A percentile compares a stretch with the other conserved stretches of the same genome.
These are phyloP conservation scores for Centaurea solstitialis DNA, from an alignment of 129 eudicot species.

Conservation along the genomic window DNA sequence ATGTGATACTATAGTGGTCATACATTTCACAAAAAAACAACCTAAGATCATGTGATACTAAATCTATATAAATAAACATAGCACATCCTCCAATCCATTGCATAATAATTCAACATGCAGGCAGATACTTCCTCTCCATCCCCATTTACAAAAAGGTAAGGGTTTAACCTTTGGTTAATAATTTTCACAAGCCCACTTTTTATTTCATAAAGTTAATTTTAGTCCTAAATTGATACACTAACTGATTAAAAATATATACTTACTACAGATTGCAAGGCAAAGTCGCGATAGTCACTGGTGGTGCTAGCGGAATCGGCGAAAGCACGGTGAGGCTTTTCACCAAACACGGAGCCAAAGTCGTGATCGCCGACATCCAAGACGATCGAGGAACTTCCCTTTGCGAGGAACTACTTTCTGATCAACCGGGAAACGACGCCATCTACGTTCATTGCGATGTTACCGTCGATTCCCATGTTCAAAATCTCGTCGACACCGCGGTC, in stretches of 20 bases:
- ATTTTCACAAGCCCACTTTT: not conserved
- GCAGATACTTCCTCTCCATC: not conserved
- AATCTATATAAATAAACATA: not conserved
- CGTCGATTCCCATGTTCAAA: conserved; percentile 42
- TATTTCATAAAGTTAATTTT: not conserved
- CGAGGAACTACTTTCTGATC: conserved; percentile 10
- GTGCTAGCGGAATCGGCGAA: conserved; percentile 84
- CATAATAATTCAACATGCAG: not conserved
- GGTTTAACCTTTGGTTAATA: not conserved
- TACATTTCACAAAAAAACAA: no score
- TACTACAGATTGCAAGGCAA: conserved; percentile 73
- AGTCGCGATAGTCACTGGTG: conserved; percentile 78
- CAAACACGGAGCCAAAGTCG: conserved; percentile 64
- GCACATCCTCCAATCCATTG: not conserved
- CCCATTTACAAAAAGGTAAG: not conserved
- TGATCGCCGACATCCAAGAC: conserved; percentile 79
- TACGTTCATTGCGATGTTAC: conserved; percentile 70
- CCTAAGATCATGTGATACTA: no score
- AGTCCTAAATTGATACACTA: not conserved
- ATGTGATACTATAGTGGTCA: no score
- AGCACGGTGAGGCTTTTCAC: conserved; percentile 59
- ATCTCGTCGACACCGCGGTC: conserved; percentile 45
- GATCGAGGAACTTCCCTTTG: conserved; percentile 46
- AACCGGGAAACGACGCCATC: conserved; percentile 10
- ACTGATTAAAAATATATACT: no score